Evolutionary conservation across 2,329 filamentous ascomycete genomes (phyloP), one percentile per base, ranked within the genome.

Genomic region (Albophoma yamanashiensis): DNA sequence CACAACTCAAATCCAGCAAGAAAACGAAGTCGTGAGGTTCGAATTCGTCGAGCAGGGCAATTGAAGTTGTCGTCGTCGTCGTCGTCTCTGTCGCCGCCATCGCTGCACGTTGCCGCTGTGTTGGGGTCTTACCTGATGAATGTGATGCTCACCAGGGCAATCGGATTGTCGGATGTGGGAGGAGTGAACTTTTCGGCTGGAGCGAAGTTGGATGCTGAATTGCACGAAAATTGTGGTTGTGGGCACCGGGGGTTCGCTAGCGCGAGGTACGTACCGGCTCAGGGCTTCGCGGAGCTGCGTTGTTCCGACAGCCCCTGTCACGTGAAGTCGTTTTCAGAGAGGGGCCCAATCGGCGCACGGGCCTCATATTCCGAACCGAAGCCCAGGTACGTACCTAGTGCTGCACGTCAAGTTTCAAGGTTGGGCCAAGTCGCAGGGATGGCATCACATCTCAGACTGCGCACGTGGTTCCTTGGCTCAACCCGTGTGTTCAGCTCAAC

Each of bases 91-190:
- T 31, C 25, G 27, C 11, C 47, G 25, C 7, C 25, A 20, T 31
- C 3, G 9, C 50, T 31, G 50, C 31, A 53, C 20, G 50, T 15
- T 4, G 11, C n/a, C 40, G 42, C 22, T 8, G 22, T 60, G 20
- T 14, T 55, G 55, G 22, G 25, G 45, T 77, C 77, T 78, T 65
- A 79, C 77, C 77, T 79, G 77, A 77, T 79, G 76, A 75, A 71
- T 72, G 65, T 68, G 69, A 69, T 69, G 74, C 67, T 78, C 76
- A 79, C 75, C 76, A 77, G 75, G 69, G 74, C 75, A 78, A 78
- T 79, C 76, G 74, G 70, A 69, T 76, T 74, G 74, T 67, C 72
- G 70, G 68, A 69, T 73, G 69, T 74, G 69, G 67, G 69, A 73
- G 65, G 65, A 70, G 64, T 68, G 71, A 74, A 73, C 70, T 73